phyloP scores from a whole-genome alignment of 2,329 filamentous ascomycete genomes.

The Didymella arachidicola region DNA sequence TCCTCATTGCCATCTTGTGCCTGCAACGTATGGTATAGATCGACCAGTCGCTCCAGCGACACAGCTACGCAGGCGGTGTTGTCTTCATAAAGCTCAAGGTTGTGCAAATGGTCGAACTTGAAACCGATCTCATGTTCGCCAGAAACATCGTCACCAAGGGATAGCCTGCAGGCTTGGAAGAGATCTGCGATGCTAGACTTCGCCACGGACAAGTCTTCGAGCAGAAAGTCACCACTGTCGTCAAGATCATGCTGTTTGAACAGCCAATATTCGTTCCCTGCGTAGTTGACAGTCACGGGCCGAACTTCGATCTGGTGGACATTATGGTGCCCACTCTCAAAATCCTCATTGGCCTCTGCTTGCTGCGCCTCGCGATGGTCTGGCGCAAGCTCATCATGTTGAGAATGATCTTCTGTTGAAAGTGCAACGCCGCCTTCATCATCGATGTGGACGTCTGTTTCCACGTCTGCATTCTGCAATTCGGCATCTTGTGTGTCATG shows the following conservation, averaged over 20 bases:
- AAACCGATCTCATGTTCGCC: conserved; percentile 61
- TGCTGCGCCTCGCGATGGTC: conserved; percentile 10
- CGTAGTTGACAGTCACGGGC: conserved; percentile 41
- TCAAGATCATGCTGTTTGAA: conserved; percentile 44
- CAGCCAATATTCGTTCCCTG: conserved; percentile 41
- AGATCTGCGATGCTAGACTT: conserved; percentile 57
- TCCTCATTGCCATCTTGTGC: conserved; percentile 64
- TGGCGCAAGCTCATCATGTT: conserved; percentile 14
- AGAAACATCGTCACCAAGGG: conserved; percentile 63
- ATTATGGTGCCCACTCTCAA: conserved; percentile 22
- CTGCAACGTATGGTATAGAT: conserved; percentile 66
- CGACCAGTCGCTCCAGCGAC: conserved; percentile 60
- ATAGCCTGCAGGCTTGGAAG: conserved; percentile 63
- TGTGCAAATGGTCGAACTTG: conserved; percentile 51
- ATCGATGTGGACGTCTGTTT: conserved; percentile 19
- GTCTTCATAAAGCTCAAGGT: conserved; percentile 44
- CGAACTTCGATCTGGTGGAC: conserved; percentile 24
- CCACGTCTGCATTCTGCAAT: background rate
- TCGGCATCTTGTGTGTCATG: conserved; percentile 2
- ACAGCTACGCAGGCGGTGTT: conserved; percentile 42
- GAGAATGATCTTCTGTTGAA: conserved; percentile 18
- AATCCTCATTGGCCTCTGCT: conserved; percentile 25
- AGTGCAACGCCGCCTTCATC: conserved; percentile 28
- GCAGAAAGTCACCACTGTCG: conserved; percentile 41
- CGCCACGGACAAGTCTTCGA: conserved; percentile 36